Evolutionary conservation across 2,329 filamentous ascomycete species (phyloP), one percentile per base, ranked within the genome.

Genomic region (Aspergillus eucalypticola): DNA sequence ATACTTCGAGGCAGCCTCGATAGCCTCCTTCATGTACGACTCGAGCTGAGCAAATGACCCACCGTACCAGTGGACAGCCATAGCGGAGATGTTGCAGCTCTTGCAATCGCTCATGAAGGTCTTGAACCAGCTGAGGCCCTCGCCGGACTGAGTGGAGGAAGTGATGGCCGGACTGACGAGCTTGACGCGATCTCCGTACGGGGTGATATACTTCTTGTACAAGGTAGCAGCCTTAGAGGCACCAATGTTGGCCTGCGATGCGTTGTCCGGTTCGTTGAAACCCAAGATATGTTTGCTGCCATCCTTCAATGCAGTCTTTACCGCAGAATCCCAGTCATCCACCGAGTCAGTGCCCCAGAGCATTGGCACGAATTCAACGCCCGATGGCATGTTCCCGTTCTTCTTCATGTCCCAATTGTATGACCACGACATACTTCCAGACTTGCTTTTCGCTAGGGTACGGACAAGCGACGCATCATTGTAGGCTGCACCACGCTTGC

Each of bases 51-150:
- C 52, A 8, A 54, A 25, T 1, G 52, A 54, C 3, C 27, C 52
- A 15, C 52, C 52, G 38, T 54, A 54, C 52, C 52, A 54, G 39
- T 54, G 52, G 15, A 54, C 52, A n/a, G 52, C 52, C 15, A 54
- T 38, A 8, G 38, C 52, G 2, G 52, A 54, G 52, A 54, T 29
- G 35, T 54, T 54, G 52, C 52, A 54, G 52, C 35, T 42, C 13
- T 10, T 25, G 52, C 52, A 54, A 10, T 54, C 52, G 39, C 15
- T 17, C 52, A 54, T 54, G 39, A 54, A 54, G 15, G 21, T 21
- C 23, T 54, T 54, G 52, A 54, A 44, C 52, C 52, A 54, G 52
- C 25, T 38, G 8, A 54, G 23, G 3, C 52, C 52, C 38, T 54
- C 17, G 23, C 52, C 52, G 15, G 21, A 27, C n/a, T 25, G 27